phyloP scores from a whole-genome alignment of 2,329 filamentous ascomycete genomes.

The Venturia effusa region DNA sequence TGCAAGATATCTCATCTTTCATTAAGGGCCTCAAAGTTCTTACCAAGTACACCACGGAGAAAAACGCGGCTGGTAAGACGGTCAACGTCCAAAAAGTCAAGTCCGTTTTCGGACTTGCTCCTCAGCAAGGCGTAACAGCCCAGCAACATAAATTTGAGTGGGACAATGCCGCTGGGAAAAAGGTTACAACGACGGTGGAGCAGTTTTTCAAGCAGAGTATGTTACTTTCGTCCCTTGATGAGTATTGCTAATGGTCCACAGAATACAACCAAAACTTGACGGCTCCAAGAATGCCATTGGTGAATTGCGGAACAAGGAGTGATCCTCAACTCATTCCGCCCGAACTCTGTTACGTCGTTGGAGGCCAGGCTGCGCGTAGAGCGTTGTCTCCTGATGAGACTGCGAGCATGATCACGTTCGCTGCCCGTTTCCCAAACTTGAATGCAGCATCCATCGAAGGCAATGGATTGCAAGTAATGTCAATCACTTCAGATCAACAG shows the following conservation, averaged over 20 bases:
- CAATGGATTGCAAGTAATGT: conserved; percentile 46
- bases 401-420: conserved; percentile 58
- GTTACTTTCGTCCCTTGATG: neutral
- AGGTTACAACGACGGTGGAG: neutral
- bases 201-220: conserved; percentile 10
- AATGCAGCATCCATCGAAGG: conserved; percentile 58
- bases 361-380: conserved; percentile 52
- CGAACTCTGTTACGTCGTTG: conserved; percentile 52
- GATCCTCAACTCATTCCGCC: conserved; percentile 55
- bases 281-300: conserved; percentile 11
- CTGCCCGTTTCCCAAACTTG: conserved; percentile 52
- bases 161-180: neutral
- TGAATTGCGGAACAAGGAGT: conserved; percentile 52
- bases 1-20: neutral
- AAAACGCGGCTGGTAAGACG: neutral
- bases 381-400: conserved; percentile 53
- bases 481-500: conserved; percentile 35
- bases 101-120: neutral
- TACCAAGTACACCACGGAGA: conserved; percentile 6
- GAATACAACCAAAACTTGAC: conserved; percentile 3
- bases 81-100: neutral
- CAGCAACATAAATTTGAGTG: neutral
- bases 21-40: conserved; percentile 9
- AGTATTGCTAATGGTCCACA: neutral
- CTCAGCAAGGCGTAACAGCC: neutral